Conservation (phyloP, 305 asterid genomes). For the Rubia peregrina region DNA sequence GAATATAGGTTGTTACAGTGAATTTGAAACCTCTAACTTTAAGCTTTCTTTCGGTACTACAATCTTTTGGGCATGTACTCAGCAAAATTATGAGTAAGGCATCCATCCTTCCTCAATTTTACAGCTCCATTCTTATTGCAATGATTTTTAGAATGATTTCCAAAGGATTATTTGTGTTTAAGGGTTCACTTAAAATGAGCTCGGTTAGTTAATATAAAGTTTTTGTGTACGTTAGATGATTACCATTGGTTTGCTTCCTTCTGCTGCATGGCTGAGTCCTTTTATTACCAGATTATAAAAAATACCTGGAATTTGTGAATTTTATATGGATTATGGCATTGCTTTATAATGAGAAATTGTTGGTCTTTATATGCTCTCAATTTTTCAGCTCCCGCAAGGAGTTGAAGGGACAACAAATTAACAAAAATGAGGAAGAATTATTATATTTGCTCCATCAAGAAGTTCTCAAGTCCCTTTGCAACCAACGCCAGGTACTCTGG, state of each 20-base stretch:
- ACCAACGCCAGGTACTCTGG: conserved; percentile 79
- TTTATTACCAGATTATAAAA: neutral
- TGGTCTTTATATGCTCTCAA: conserved; percentile 4
- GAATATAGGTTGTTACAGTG: no score
- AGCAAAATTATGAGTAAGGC: no score
- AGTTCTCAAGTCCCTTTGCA: conserved; percentile 66
- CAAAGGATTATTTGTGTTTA: no score
- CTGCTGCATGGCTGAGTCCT: neutral
- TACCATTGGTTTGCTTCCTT: neutral
- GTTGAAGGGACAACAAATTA: conserved; percentile 26
- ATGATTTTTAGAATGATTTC: no score
- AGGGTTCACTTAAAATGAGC: no score
- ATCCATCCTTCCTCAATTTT: no score
- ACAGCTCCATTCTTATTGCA: no score
- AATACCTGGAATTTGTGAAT: neutral
- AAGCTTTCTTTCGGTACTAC: no score
- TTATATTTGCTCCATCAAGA: conserved; percentile 48
- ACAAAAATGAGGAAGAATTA: conserved; percentile 24
- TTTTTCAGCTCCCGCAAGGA: conserved; percentile 44
- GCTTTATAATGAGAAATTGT: neutral
- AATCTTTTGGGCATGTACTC: no score
- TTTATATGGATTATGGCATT: neutral
- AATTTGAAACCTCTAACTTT: no score
- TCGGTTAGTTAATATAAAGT: no score
- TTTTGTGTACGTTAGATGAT: no score